These are phyloP conservation scores for Ustilago sp. DNA, from an alignment of 1,284 basidiomycete species.

Conservation along the genomic window DNA sequence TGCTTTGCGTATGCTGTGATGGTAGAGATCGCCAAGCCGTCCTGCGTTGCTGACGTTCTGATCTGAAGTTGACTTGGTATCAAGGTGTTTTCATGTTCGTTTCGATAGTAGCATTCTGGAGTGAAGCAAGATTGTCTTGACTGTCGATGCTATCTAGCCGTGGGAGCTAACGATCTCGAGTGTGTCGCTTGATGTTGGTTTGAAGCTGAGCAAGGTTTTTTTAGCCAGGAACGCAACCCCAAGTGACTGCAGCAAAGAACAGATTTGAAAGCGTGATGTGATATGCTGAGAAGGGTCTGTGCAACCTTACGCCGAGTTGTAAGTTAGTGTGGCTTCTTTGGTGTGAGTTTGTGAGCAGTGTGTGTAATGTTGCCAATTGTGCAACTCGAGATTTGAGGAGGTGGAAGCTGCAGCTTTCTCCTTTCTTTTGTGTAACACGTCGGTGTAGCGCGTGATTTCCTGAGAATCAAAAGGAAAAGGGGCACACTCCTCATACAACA, in stretches of 20 bases:
- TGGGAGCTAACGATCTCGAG: not conserved
- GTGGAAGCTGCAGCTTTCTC: no score
- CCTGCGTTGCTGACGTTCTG: not conserved
- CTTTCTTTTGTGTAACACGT: constrained; percentile 5
- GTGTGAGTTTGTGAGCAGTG: not conserved
- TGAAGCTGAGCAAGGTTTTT: constrained; percentile 1
- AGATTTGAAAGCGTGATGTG: not conserved
- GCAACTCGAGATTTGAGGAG: not conserved
- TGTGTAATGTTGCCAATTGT: constrained; percentile 3
- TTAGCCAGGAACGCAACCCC: constrained; percentile 2
- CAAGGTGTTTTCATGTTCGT: constrained; percentile 15
- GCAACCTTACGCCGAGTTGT: not conserved
- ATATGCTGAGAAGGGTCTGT: not conserved
- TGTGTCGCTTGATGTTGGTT: not conserved
- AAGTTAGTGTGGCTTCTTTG: not conserved
- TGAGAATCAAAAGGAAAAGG: not conserved
- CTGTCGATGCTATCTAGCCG: constrained; percentile 1
- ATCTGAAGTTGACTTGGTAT: not conserved
- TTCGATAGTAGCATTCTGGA: not conserved
- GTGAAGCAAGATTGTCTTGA: not conserved
- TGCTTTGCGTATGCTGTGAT: constrained; percentile 1
- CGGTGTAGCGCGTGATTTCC: constrained; percentile 9
- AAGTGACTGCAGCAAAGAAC: not conserved
- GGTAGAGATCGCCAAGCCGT: not conserved
- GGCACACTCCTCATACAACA: not conserved